A percentile compares a stretch with the other conserved stretches of the same genome.
Evolutionary conservation across 805 yeast species (phyloP).

Genomic region (Wickerhamiella sergipiensis): DNA sequence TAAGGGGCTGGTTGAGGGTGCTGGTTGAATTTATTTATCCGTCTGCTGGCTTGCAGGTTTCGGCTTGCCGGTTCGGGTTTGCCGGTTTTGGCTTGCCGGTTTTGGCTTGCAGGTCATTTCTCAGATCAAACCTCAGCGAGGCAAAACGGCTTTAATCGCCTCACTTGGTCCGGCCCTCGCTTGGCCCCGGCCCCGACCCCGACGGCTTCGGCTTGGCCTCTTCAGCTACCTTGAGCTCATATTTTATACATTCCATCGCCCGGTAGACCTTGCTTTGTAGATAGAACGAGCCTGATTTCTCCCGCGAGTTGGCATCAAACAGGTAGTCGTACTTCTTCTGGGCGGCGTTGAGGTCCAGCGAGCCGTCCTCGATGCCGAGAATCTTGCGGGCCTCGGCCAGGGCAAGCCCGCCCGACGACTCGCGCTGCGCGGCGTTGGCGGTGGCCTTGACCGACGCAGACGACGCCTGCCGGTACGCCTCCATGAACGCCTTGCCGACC

Average conservation of each 20-base stretch:
- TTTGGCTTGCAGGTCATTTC: too few species aligned
- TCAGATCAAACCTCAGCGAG: too few species aligned
- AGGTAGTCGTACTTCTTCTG: conserved; percentile 67
- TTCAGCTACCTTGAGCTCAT: conserved; percentile 41
- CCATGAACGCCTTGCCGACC: conserved; percentile 90
- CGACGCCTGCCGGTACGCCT: conserved; percentile 92
- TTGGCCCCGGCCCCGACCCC: too few species aligned
- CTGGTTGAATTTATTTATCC: too few species aligned
- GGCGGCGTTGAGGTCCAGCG: conserved; percentile 35
- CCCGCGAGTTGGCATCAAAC: conserved; percentile 81
- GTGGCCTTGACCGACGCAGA: conserved; percentile 68
- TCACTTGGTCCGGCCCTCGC: too few species aligned
- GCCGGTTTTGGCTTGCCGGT: too few species aligned
- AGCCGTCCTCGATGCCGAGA: conserved; percentile 55
- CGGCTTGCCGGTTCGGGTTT: too few species aligned
- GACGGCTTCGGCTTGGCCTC: too few species aligned
- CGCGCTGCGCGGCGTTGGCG: conserved; percentile 30
- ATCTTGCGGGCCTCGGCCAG: conserved; percentile 87
- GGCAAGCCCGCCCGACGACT: conserved; percentile 58
- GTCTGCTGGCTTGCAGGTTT: too few species aligned
- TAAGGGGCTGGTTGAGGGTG: too few species aligned
- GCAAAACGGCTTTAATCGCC: too few species aligned
- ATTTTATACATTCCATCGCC: conserved; percentile 82
- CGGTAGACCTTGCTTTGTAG: conserved; percentile 84
- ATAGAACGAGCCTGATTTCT: conserved; percentile 92